Evolutionary conservation across 768 basidiomycete species (phyloP), one percentile per base, ranked within the genome.

Genomic region (Macrolepiota dolichaula): DNA sequence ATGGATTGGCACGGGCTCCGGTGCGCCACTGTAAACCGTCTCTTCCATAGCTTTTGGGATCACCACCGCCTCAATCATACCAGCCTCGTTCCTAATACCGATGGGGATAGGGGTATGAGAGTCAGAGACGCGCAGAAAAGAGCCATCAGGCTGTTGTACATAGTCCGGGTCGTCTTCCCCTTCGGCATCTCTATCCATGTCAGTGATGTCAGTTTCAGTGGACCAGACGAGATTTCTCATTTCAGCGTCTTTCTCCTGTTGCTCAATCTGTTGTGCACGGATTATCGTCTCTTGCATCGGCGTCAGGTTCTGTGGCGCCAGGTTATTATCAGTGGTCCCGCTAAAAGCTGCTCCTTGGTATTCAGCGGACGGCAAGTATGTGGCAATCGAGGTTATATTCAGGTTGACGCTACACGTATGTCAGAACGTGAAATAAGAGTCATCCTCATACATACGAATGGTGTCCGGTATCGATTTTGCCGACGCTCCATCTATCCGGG

Each of bases 401-500:
- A 94, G 72, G 67, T 86, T 84, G 59, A 94, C 85, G 3, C 91
- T 92, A 7, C 13, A 22, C 24, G 10, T 24, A 35, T 46, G 27
- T 47, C 40, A 62, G 51, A 25, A 4, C 57, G 12, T 59, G 25
- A 10, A 24, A 59, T 51, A 17, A 6, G 36, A 32, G 40, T 49
- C 35, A 55, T 19, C 12, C 19, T 50, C 27, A 57, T 55, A 67
- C 79, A 61, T 68, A 91, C 90, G 82, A 82, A 67, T 94, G 92
- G 74, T 88, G 84, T 11, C 89, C 87, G 1, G 91, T 87, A 44
- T 87, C 75, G 2, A 93, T 69, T 54, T 78, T 79, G 3, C 92
- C 92, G 25, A 92, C 74, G 59, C 76, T 85, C 70, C 82, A 87
- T 62, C 82, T 84, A 65, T 94, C 91, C 1, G 93, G 93, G 4